phyloP scores from a whole-genome alignment of 352 stramenopile genomes.

The Halophytophthora batemanensis region DNA sequence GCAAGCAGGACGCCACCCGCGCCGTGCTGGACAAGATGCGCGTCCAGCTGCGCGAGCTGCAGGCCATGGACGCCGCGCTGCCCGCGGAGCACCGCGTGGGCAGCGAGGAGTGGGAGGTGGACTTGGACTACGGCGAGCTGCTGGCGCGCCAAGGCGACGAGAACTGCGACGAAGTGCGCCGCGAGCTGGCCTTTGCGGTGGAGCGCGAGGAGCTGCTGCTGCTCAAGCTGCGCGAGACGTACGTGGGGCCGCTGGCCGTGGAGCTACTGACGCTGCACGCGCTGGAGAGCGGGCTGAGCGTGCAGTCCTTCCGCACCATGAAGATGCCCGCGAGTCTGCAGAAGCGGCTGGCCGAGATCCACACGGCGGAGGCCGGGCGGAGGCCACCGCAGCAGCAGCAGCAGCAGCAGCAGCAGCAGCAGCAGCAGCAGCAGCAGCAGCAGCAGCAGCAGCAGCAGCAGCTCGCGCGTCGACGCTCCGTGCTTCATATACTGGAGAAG shows the following conservation, averaged over 20 bases:
- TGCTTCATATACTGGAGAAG: slow-evolving; percentile 72
- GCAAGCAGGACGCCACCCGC: slow-evolving; percentile 88
- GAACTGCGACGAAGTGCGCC: slow-evolving; percentile 86
- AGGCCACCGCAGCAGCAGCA: too few species aligned
- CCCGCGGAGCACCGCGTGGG: slow-evolving; percentile 56
- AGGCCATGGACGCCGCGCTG: slow-evolving; percentile 54
- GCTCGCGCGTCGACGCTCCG: slow-evolving; percentile 38
- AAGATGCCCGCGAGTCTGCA: slow-evolving; percentile 67
- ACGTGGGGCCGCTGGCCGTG: slow-evolving; percentile 67
- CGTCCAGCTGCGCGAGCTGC: slow-evolving; percentile 67
- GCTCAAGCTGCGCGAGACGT: slow-evolving; percentile 81
- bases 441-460: not conserved
- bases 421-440: not conserved
- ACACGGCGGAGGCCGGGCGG: slow-evolving; percentile 36
- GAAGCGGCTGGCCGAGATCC: slow-evolving; percentile 68
- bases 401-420: slow-evolving; percentile 15
- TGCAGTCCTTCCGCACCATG: slow-evolving; percentile 81
- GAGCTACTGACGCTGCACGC: slow-evolving; percentile 70
- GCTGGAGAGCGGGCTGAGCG: slow-evolving; percentile 59
- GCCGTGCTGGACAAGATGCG: slow-evolving; percentile 84
- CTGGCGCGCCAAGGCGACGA: slow-evolving; percentile 62
- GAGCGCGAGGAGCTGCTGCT: slow-evolving; percentile 82
- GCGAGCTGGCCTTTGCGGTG: slow-evolving; percentile 76
- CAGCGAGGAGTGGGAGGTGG: slow-evolving; percentile 82
- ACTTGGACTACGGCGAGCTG: slow-evolving; percentile 83